These are phyloP conservation scores for Kwoniella dejecticola DNA, from an alignment of 768 basidiomycete species.

Conservation along the genomic window DNA sequence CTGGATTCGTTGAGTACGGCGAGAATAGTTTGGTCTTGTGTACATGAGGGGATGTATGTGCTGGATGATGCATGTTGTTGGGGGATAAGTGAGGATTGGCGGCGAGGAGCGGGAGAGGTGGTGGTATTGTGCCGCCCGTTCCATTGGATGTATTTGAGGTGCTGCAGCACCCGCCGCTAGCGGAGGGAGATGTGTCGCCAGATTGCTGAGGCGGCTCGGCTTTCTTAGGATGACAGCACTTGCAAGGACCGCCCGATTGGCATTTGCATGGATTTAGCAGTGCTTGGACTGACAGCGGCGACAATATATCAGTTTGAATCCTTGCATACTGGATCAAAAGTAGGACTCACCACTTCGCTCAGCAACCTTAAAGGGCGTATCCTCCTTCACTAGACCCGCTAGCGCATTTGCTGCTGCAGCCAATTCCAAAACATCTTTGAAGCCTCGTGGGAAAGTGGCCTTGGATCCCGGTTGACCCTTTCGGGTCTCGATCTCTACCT, in stretches of 20 bases:
- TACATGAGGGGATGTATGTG: conserved; percentile 50
- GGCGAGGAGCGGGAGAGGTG: conserved; percentile 4
- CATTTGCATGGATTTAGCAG: conserved; percentile 56
- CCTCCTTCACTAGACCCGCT: conserved; percentile 24
- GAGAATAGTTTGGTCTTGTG: conserved; percentile 56
- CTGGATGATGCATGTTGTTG: conserved; percentile 49
- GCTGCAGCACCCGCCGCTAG: conserved; percentile 7
- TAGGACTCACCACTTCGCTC: conserved; percentile 38
- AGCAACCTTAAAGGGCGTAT: conserved; percentile 22
- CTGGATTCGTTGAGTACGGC: conserved; percentile 44
- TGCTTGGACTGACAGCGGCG: conserved; percentile 16
- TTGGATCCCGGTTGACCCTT: conserved; percentile 44
- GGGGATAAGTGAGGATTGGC: conserved; percentile 30
- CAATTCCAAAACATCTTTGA: conserved; percentile 53
- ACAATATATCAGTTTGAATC: not conserved
- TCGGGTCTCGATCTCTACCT: conserved; percentile 18
- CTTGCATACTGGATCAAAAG: not conserved
- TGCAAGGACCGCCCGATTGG: conserved; percentile 51
- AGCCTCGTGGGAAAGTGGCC: conserved; percentile 50
- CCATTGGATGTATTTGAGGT: conserved; percentile 6
- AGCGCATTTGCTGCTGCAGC: conserved; percentile 51
- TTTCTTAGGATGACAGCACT: conserved; percentile 52
- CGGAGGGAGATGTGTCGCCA: not conserved
- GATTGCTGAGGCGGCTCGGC: conserved; percentile 5
- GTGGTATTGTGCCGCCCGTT: not conserved